These are phyloP conservation scores for Phytophthora multivora DNA, from an alignment of 352 stramenopile species.

Conservation along the genomic window DNA sequence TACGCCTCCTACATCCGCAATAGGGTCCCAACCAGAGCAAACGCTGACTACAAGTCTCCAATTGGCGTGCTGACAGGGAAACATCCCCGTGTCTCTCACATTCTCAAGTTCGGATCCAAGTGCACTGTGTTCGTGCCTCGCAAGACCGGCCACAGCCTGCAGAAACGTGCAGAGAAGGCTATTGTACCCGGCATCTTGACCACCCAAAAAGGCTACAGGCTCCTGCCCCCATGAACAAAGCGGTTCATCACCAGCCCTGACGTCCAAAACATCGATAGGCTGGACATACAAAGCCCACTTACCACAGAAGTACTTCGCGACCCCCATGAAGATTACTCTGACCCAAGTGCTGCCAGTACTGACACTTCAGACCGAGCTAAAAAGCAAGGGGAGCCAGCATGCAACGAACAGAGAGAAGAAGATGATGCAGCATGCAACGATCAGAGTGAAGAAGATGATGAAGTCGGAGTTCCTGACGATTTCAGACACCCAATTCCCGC, in stretches of 20 bases:
- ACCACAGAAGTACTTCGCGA: neutral
- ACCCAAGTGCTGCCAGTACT: neutral
- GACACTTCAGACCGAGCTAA: neutral
- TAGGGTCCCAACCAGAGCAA: neutral
- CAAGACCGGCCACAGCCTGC: neutral
- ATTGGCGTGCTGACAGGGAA: neutral
- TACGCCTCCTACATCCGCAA: conserved; percentile 14
- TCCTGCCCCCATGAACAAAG: neutral
- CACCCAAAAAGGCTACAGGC: neutral
- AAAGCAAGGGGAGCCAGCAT: too few relatives aligned
- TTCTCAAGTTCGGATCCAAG: neutral
- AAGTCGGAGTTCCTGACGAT: neutral
- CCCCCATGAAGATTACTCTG: neutral
- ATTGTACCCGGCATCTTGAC: neutral
- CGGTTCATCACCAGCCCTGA: neutral
- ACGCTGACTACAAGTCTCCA: conserved; percentile 1
- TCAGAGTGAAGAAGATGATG: neutral
- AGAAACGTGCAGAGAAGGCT: neutral
- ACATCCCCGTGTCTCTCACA: neutral
- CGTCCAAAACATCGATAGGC: conserved; percentile 1
- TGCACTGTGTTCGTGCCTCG: neutral
- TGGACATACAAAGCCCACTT: neutral
- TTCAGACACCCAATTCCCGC: neutral
- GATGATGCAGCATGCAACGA: too few relatives aligned
- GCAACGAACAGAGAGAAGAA: too few relatives aligned